Base-by-base conservation (phyloP, 441 rosid species). In the Gossypium gossypioides region DNA sequence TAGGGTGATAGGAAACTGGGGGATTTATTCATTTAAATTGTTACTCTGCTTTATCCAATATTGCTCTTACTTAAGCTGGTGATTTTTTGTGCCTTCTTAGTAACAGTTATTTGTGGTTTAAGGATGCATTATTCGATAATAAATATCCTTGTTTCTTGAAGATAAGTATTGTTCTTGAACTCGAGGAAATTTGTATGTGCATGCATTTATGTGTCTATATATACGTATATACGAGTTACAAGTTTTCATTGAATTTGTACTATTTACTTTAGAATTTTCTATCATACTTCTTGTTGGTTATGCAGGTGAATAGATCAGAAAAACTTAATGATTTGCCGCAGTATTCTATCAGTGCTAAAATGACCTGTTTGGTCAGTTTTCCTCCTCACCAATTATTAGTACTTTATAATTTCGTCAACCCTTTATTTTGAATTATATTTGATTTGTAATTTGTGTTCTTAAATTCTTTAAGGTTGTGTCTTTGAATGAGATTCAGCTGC, bases 401-500 rank as follows among this genome's bases (percentile, higher is more conserved):
- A 24, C 21, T 51, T 62, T 67, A 7, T 40, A 32, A 32, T 64
- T 62, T 55, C 32, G 15, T 32, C 55, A 37, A 25, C 15, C 60
- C 67, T 12, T 42, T 65, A 15, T 32, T 71, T 24, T 65, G 21
- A 6, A 37, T 62, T 46, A 50, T 60, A 22, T 57, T 42, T 73
- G 79, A 61, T 62, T 51, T 75, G 61, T 61, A 55, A 48, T 60
- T 75, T 18, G 22, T 75, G 60, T 72, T 77, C 75, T 42, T 74
- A 59, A 60, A 55, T 62, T 59, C 60, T 69, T 56, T 74, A 94
- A 73, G 99, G 93, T 72, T 51, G 50, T 88, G 79, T 81, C 83
- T 69, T 78, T 94, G 75, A 87, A 86, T 81, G 97, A 90, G 77
- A 82, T 87, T 76, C 97, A 94, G 71, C 82, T 94, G 88, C 88